phyloP scores from a whole-genome alignment of 2,329 filamentous ascomycete genomes.

The Tolypocladium pustulatum region DNA sequence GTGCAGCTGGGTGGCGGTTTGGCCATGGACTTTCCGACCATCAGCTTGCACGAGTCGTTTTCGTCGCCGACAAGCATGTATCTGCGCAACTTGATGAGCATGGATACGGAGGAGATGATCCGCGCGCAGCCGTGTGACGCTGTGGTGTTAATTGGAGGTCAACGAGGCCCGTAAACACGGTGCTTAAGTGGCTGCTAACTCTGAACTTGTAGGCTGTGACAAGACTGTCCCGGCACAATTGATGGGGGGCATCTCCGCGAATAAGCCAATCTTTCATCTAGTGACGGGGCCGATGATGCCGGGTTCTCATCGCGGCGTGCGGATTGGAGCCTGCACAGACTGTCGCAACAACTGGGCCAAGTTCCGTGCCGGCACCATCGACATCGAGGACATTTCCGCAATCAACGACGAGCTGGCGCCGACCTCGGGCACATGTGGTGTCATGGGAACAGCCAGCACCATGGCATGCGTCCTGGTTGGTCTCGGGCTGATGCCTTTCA shows the following conservation, averaged over 20 bases:
- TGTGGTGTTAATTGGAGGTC: constrained; percentile 56
- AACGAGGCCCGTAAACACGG: background rate
- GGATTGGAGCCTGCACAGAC: constrained; percentile 65
- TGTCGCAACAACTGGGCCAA: constrained; percentile 65
- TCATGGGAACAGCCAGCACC: constrained; percentile 87
- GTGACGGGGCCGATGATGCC: constrained; percentile 70
- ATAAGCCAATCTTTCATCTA: constrained; percentile 59
- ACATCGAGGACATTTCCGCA: constrained; percentile 60
- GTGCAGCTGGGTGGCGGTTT: constrained; percentile 57
- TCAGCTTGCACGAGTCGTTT: constrained; percentile 61
- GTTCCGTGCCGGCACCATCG: constrained; percentile 53
- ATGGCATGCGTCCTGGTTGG: constrained; percentile 79
- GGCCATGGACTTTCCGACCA: constrained; percentile 64
- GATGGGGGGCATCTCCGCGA: constrained; percentile 66
- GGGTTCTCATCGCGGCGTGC: constrained; percentile 50
- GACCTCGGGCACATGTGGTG: constrained; percentile 72
- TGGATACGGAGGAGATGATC: constrained; percentile 75
- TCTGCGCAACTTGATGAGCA: constrained; percentile 63
- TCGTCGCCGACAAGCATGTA: constrained; percentile 66
- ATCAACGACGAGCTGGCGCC: constrained; percentile 66
- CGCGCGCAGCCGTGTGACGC: constrained; percentile 60
- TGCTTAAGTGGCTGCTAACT: background rate
- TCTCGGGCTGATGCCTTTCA: constrained; percentile 70
- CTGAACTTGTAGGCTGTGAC: constrained; percentile 47
- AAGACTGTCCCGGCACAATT: constrained; percentile 66